Base-by-base conservation (phyloP, 495 filamentous ascomycete species). In the Melanomma pulvis-pyrius region DNA sequence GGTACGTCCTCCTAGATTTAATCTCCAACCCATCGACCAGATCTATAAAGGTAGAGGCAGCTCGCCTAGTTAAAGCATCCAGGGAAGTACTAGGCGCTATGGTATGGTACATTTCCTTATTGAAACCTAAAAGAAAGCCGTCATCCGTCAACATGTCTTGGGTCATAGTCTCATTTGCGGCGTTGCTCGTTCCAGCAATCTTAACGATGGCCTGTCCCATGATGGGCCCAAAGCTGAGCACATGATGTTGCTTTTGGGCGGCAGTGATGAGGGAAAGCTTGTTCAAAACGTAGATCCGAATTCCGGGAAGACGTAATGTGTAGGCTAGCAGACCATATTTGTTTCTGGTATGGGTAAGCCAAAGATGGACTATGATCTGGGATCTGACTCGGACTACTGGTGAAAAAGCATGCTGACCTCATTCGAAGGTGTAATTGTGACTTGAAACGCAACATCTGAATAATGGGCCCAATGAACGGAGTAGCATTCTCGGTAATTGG, bases 161-260 rank as follows among this genome's bases (percentile, higher is more conserved):
- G 39, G 72, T 72, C 4, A 74, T 60, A 30, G 74, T 71, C n/a
- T 72, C 62, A 48, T 74, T 57, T 1, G 67, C 70, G 26, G 74
- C 73, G 15, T 51, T 19, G 44, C 76, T 79, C 36, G 56, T 41
- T 8, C 75, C 77, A 47, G 67, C 71, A 17, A 78, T 65, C 1
- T 49, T 73, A n/a, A 48, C 47, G 22, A 72, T 69, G 32, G 76
- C 74, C 54, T 78, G 76, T 44, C 70, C 74, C 47, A 67, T 74
- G 34, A 79, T 75, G 9, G 78, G 76, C 12, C 70, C 66, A 58
- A 78, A 79, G 15, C 74, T 70, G 32, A 79, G 73, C 0, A 41
- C 59, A 47, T 71, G 71, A 55, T 71, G 73, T 47, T 75, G 74
- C 28, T 74, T 75, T 54, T 79, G 75, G 13, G 70, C 70, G 11